Percentiles rank a stretch among this genome's conserved stretches.
Evolutionary conservation across 345 rosid species (phyloP).

Genomic region (Angophora floribunda): DNA sequence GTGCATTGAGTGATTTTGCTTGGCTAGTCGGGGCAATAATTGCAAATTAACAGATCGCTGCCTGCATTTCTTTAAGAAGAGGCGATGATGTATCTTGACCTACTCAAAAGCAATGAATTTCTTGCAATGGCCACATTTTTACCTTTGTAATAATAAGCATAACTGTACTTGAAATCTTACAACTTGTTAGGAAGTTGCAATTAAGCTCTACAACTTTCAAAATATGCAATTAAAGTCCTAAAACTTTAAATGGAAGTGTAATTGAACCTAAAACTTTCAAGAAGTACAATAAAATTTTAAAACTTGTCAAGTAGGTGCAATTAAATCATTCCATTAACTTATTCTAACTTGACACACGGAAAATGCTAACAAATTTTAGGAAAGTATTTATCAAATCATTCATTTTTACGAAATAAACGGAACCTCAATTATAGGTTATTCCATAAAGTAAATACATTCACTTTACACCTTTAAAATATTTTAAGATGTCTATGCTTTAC

Average conservation of each 20-base stretch:
- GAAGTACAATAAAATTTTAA: no score
- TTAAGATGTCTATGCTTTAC: neutral
- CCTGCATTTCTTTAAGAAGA: neutral
- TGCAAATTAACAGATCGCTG: neutral
- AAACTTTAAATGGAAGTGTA: no score
- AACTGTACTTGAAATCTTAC: fast-evolving
- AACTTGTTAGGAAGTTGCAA: fast-evolving
- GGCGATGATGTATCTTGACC: neutral
- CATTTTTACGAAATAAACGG: no score
- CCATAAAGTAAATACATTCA: neutral
- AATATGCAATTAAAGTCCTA: no score
- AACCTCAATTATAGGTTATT: no score
- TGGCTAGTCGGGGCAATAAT: neutral
- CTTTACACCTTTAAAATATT: neutral
- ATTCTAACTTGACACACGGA: neutral
- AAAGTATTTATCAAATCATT: no score
- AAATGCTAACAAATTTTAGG: neutral
- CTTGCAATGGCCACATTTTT: neutral
- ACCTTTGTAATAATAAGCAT: neutral
- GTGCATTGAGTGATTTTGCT: neutral
- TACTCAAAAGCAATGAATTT: neutral
- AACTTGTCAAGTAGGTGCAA: no score
- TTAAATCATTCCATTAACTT: neutral
- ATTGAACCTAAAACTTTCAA: no score
- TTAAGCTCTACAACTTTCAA: fast-evolving